Evolutionary conservation across 257 asterid species (phyloP).

Genomic region (Fraxinus anomala): DNA sequence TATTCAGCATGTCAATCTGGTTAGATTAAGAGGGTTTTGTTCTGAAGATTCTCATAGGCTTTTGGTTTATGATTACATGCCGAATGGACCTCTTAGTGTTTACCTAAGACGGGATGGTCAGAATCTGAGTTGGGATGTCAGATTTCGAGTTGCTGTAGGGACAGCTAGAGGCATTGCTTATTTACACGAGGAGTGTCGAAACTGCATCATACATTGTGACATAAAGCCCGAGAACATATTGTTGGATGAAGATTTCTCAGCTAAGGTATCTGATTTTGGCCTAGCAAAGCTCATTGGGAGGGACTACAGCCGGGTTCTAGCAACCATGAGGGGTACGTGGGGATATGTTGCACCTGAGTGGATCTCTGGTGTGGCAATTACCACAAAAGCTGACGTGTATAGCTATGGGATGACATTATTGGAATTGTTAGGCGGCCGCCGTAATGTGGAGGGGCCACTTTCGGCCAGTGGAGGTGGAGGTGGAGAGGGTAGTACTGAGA

Average conservation of each 20-base stretch:
- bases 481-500: slow-evolving; percentile 42
- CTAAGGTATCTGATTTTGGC: slow-evolving; percentile 83
- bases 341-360: slow-evolving; percentile 94
- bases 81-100: slow-evolving; percentile 68
- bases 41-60: slow-evolving; percentile 73
- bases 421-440: slow-evolving; percentile 68
- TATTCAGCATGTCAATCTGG: slow-evolving; percentile 80
- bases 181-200: slow-evolving; percentile 74
- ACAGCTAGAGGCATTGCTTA: slow-evolving; percentile 77
- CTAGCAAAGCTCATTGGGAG: slow-evolving; percentile 73
- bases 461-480: slow-evolving; percentile 47
- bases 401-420: slow-evolving; percentile 81
- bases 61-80: slow-evolving; percentile 78
- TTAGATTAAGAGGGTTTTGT: slow-evolving; percentile 76
- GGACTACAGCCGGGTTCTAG: slow-evolving; percentile 72
- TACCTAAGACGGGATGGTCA: slow-evolving; percentile 51
- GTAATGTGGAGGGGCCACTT: slow-evolving; percentile 71
- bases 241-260: slow-evolving; percentile 62
- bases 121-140: slow-evolving; percentile 66
- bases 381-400: slow-evolving; percentile 76
- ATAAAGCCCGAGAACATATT: slow-evolving; percentile 80
- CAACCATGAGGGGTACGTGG: slow-evolving; percentile 83
- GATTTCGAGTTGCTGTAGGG: slow-evolving; percentile 60
- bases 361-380: slow-evolving; percentile 85
- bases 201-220: slow-evolving; percentile 71